Percentiles rank a stretch among this genome's conserved stretches.
These are phyloP conservation scores for Epithele typhae DNA, from an alignment of 768 basidiomycete genomes.

Conservation along the genomic window DNA sequence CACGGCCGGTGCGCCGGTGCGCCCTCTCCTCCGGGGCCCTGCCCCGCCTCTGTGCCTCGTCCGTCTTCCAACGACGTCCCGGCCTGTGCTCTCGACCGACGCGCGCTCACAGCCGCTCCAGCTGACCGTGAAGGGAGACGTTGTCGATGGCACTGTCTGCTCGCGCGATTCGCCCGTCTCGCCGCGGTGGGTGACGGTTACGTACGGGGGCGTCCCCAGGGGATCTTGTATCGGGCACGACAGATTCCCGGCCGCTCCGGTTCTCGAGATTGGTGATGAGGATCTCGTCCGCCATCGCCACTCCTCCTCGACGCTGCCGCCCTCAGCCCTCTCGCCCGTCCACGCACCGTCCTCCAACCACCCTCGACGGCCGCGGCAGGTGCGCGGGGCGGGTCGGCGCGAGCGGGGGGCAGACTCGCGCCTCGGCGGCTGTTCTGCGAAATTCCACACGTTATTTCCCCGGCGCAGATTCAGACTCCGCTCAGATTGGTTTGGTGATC, in stretches of 20 bases:
- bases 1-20: too few species aligned
- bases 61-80: neutral
- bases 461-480: slow-evolving; percentile 21
- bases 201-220: slow-evolving; percentile 12
- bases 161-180: slow-evolving; percentile 8
- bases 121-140: too few species aligned
- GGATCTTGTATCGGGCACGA: slow-evolving; percentile 27
- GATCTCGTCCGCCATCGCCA: slow-evolving; percentile 20
- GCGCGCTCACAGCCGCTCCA: too few species aligned
- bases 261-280: slow-evolving; percentile 26
- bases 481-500: slow-evolving; percentile 24
- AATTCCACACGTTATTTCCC: slow-evolving; percentile 15
- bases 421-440: slow-evolving; percentile 11
- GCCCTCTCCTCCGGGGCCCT: too few species aligned
- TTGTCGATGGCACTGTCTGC: neutral
- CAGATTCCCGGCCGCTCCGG: slow-evolving; percentile 26
- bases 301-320: slow-evolving; percentile 8
- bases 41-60: neutral
- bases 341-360: neutral
- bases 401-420: neutral
- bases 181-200: slow-evolving; percentile 22
- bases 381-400: neutral
- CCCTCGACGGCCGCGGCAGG: neutral
- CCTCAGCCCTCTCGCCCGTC: neutral
- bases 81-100: too few species aligned